Evolutionary conservation across 192 early-diverging fungal genomes (phyloP), one percentile per base, ranked within the genome.

Genomic region (Gigaspora rosea): DNA sequence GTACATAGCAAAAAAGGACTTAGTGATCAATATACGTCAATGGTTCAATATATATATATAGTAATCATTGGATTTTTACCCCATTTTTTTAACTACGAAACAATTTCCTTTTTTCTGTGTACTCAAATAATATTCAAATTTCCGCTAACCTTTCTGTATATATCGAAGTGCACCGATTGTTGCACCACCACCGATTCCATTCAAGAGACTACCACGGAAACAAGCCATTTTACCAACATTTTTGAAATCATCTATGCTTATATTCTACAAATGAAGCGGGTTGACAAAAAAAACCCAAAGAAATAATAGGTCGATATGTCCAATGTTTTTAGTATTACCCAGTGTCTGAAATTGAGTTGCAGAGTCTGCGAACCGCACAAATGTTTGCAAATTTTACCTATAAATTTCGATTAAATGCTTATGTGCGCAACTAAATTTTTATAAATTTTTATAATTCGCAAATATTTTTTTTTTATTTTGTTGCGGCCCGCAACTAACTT

Each of bases 211-310:
- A 51, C 78, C 77, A 59, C 85, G 81, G 11, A 81, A 81, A 74
- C 85, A 86, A 9, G 85, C 83, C 46, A 83, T 83, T 63, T 83
- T 71, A 22, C 66, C 71, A 7, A 83, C 66, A 59, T 81, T 78
- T 75, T 83, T 81, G 41, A 85, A 81, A 63, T 85, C 84, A 47
- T 85, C 78, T 12, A 78, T 15, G 56, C 71, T 83, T 33, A 85
- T 71, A 6, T 78, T 83, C 84, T 85, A 79, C 41, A 65, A 27
- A 49, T 51, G 52, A 56, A 56, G 12, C 18, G 41, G 7, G 0
- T 56, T 56, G 52, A 5, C 52, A 56, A 18, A 56, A 56, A 18
- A 18, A 18, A 18, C 18, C 11, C 15, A 15, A 20, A 20, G 41
- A 41, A 50, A 51, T 27, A 27, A 27, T 59, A 57, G 12, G 58